phyloP scores from a whole-genome alignment of 129 eudicot genomes.

The Calendula officinalis region DNA sequence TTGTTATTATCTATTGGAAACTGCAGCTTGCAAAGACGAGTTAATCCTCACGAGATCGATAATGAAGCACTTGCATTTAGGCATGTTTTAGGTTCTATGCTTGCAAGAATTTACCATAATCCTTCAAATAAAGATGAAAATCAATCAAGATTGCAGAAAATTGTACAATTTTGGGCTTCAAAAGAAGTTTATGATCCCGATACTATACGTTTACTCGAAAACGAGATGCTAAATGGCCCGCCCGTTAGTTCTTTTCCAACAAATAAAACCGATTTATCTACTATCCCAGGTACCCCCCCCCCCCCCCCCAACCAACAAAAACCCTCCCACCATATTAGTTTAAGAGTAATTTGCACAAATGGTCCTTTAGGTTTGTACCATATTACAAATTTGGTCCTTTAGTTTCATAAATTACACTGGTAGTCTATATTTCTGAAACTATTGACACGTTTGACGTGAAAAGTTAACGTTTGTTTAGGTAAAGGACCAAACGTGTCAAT shows the following conservation, averaged over 20 bases:
- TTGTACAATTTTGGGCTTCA: conserved; percentile 94
- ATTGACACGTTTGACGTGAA: too few relatives aligned
- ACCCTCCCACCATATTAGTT: background rate
- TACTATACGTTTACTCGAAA: conserved; percentile 72
- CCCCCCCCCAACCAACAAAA: background rate
- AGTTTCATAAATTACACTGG: too few relatives aligned
- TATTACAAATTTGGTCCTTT: too few relatives aligned
- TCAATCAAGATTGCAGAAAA: conserved; percentile 91
- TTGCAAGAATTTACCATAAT: conserved; percentile 84
- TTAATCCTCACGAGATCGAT: conserved; percentile 77
- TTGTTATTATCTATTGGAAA: conserved; percentile 18
- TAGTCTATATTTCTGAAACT: too few relatives aligned
- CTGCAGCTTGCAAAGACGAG: conserved; percentile 96
- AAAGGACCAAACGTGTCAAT: too few relatives aligned
- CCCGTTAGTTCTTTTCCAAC: conserved; percentile 44
- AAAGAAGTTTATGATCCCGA: conserved; percentile 96
- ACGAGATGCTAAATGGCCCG: conserved; percentile 75
- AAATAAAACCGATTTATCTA: conserved; percentile 41
- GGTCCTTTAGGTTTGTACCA: too few relatives aligned
- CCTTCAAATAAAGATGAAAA: conserved; percentile 92
- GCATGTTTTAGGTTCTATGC: conserved; percentile 95
- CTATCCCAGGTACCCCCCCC: conserved; percentile 52
- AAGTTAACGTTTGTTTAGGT: too few relatives aligned
- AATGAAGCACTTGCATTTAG: conserved; percentile 97
- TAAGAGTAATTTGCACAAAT: too few relatives aligned